Evolutionary conservation across 2,329 filamentous ascomycete species (phyloP).

Genomic region (Alternaria novae-zelandiae): DNA sequence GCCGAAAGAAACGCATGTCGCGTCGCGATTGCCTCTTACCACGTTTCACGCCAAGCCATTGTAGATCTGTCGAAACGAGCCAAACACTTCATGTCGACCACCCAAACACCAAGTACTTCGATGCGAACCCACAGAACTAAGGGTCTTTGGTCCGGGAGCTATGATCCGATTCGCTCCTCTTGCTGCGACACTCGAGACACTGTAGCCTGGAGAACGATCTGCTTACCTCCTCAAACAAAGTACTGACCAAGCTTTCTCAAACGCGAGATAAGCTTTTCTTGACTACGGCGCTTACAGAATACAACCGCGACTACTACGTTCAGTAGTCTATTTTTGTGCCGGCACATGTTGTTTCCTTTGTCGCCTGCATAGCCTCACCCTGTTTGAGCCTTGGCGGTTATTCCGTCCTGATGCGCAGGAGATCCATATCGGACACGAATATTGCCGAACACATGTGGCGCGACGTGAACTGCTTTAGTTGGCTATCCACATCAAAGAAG

Average conservation of each 20-base stretch:
- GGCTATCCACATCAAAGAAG: conserved; percentile 18
- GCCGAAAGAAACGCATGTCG: not conserved
- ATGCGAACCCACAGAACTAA: not conserved
- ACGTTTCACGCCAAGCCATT: conserved; percentile 5
- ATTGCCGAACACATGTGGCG: conserved; percentile 20
- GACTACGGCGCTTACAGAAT: not conserved
- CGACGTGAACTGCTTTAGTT: conserved; percentile 6
- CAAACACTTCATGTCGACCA: not conserved
- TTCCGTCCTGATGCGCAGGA: conserved; percentile 3
- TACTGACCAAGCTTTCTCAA: not conserved
- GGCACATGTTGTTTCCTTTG: not conserved
- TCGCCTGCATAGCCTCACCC: conserved; percentile 13
- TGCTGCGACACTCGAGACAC: not conserved
- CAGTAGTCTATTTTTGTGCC: not conserved
- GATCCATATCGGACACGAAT: conserved; percentile 15
- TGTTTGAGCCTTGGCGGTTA: not conserved
- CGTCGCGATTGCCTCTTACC: not conserved
- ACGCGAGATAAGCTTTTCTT: not conserved
- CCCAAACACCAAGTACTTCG: not conserved
- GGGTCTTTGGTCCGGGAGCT: not conserved
- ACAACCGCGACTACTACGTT: not conserved
- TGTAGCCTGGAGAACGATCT: not conserved
- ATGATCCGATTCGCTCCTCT: not conserved
- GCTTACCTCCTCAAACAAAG: not conserved
- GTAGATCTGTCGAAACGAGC: not conserved